A percentile compares a stretch with the other conserved stretches of the same genome.
phyloP scores from a whole-genome alignment of 164 flowering plant genomes.

The Berberis vulgaris region DNA sequence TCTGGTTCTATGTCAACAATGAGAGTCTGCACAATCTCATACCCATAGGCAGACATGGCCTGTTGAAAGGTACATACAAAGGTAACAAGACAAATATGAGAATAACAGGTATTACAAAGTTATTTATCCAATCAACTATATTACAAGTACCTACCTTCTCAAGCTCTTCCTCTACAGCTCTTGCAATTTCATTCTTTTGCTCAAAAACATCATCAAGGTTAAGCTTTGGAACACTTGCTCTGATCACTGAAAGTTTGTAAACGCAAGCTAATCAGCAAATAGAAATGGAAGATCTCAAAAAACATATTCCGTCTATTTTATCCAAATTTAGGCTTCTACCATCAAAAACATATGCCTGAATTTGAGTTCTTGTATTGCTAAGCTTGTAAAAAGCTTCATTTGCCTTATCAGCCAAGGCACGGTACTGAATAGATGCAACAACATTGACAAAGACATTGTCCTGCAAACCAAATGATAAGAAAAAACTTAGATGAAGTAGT shows the following conservation, averaged over 20 bases:
- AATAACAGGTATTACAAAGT: not conserved
- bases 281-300: too few relatives aligned
- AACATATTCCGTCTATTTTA: too few relatives aligned
- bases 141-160: not conserved
- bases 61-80: not conserved
- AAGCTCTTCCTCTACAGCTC: not conserved
- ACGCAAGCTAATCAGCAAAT: too few relatives aligned
- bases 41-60: slow-evolving; percentile 2
- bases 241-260: too few relatives aligned
- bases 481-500: too few relatives aligned
- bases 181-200: slow-evolving; percentile 2
- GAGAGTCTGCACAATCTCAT: not conserved
- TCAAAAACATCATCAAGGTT: not conserved
- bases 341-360: slow-evolving; percentile 1
- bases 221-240: too few relatives aligned
- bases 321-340: not conserved
- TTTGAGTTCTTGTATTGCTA: not conserved
- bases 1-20: not conserved
- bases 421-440: not conserved
- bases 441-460: too few relatives aligned
- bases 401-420: slow-evolving; percentile 1
- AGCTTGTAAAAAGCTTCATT: not conserved
- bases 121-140: not conserved
- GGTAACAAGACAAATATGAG: not conserved
- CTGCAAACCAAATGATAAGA: not conserved